Base-by-base conservation (phyloP, 768 basidiomycete genomes). In the Lactarius hatsudake region DNA sequence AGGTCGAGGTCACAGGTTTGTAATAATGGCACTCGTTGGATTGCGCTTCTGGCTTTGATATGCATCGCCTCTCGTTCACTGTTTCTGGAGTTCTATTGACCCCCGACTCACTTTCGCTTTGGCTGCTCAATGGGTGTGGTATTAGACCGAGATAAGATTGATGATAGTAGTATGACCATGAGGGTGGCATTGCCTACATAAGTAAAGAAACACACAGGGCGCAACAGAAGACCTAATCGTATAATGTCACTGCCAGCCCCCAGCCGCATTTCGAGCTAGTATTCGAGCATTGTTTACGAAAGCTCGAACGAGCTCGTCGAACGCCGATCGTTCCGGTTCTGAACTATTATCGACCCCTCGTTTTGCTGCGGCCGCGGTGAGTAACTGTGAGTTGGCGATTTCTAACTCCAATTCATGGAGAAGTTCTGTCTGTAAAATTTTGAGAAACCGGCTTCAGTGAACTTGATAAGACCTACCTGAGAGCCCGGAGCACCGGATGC, bases 281-380 rank as follows among this genome's bases (percentile, higher is more conserved):
- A 97, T 94, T 68, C 97, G 83, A 4, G 93, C 87, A 70, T 97
- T 96, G 73, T 98, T 97, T 59, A 99, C 87, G 70, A 97, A 92
- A 17, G 91, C 93, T 57, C 92, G 87, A 54, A 99, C 87, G 66
- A 97, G 85, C 74, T 97, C 93, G 75, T 98, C 93, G 74, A 95
- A 98, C 7, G 87, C 87, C 69, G 80, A 83, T 30, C 86, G 84
- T 73, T 91, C 93, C 72, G 79, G 79, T 75, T 90, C 89, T 34
- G 83, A 76, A 66, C 76, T 81, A 67, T 79, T 83, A 58, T 81
- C 81, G 65, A 91, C 88, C 13, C 82, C 83, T 20, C 91, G 85
- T 74, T 87, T 88, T 54, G 81, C 78, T 0, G 91, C 94, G 15
- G 89, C 85, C 8, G 86, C 81, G 20, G 96, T 76, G 18, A 99